Percentiles rank a stretch among this genome's conserved stretches.
These are phyloP conservation scores for Rhynchospora pubera DNA, from an alignment of 176 grass and related monocot genomes.

Conservation along the genomic window DNA sequence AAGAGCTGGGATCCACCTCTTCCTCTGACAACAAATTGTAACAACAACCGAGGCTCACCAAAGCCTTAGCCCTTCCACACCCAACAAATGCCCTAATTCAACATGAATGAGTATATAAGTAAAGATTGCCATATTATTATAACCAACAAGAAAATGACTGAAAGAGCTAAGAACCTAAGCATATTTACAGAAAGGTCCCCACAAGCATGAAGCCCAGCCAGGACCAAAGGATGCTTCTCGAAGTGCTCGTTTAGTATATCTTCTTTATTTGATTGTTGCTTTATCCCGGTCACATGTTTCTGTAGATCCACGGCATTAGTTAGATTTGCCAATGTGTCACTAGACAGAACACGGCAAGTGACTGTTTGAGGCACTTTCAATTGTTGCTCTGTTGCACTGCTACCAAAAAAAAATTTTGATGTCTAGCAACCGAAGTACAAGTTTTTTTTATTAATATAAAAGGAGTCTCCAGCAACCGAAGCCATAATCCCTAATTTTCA, in stretches of 20 bases:
- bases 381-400: conserved; percentile 46
- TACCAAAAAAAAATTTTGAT: conserved; percentile 8
- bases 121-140: background rate
- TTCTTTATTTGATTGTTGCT: conserved; percentile 19
- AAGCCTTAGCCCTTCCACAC: conserved; percentile 59
- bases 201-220: conserved; percentile 92
- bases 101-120: conserved; percentile 14
- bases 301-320: conserved; percentile 37
- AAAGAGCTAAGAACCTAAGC: conserved; percentile 56
- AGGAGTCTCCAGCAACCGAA: too few species aligned
- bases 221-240: conserved; percentile 39
- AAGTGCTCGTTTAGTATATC: background rate
- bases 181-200: conserved; percentile 97
- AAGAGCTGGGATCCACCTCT: conserved; percentile 20
- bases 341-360: conserved; percentile 85
- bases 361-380: conserved; percentile 64
- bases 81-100: conserved; percentile 55
- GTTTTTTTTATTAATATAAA: too few species aligned
- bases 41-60: conserved; percentile 75
- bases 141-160: background rate
- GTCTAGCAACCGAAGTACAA: too few species aligned
- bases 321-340: conserved; percentile 57
- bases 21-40: conserved; percentile 89
- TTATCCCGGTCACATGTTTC: conserved; percentile 5
- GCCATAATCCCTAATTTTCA: too few species aligned